These are phyloP conservation scores for Rostrohypoxylon terebratum DNA, from an alignment of 495 filamentous ascomycete species.

Conservation along the genomic window DNA sequence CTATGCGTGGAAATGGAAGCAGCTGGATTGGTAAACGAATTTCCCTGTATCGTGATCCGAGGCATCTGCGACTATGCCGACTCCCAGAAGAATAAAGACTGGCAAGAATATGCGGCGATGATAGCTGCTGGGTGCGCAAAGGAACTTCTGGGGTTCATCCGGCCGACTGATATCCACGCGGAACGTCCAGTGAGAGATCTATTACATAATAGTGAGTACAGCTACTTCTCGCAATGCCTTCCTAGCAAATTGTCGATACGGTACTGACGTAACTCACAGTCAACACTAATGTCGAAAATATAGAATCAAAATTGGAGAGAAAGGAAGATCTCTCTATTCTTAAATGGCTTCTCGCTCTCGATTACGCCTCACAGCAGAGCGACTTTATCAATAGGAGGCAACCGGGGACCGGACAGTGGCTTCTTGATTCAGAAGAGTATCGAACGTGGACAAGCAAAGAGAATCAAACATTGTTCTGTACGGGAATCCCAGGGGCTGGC, in stretches of 20 bases:
- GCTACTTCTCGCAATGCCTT: not conserved
- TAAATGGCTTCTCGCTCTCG: not conserved
- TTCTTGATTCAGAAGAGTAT: not conserved
- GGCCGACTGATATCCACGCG: not conserved
- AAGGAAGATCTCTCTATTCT: not conserved
- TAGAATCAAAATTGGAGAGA: not conserved
- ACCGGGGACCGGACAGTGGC: not conserved
- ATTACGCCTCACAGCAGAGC: not conserved
- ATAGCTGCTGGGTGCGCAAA: not conserved
- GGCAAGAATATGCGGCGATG: not conserved
- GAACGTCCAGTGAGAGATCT: not conserved
- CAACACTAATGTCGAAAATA: not conserved
- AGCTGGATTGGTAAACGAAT: not conserved
- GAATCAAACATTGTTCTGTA: not conserved
- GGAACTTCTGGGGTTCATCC: not conserved
- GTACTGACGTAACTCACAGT: not conserved
- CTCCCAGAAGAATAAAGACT: not conserved
- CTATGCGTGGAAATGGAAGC: not conserved
- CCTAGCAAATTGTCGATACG: not conserved
- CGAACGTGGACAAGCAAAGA: not conserved
- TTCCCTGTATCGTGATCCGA: not conserved
- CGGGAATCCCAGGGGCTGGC: not conserved
- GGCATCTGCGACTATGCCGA: not conserved
- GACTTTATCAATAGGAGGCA: not conserved
- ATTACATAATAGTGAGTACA: not conserved